Conservation (phyloP, 2,329 filamentous ascomycete species). For the Xylaria sp. region DNA sequence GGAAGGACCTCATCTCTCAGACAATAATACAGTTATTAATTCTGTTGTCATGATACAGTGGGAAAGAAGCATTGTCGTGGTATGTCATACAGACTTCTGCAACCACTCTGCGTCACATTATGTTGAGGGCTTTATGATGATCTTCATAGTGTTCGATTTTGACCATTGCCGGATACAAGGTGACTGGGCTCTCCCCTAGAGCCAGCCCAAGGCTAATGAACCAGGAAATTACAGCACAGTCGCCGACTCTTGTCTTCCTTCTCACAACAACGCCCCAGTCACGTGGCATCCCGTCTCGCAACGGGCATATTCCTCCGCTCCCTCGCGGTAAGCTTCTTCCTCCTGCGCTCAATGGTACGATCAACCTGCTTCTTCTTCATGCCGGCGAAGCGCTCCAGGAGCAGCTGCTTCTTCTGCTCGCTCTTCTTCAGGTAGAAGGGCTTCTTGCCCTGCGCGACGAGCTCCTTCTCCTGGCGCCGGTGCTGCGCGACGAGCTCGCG, state of each 20-base stretch:
- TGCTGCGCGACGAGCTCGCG: constrained; percentile 78
- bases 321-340: constrained; percentile 88
- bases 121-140: not conserved
- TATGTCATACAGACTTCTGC: not conserved
- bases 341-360: constrained; percentile 82
- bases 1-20: constrained; percentile 21
- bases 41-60: not conserved
- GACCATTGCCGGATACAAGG: not conserved
- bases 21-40: constrained; percentile 19
- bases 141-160: not conserved
- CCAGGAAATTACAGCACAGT: not conserved
- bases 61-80: not conserved
- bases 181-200: not conserved
- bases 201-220: not conserved
- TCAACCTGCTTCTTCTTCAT: constrained; percentile 90
- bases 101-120: no score
- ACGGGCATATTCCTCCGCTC: constrained; percentile 82
- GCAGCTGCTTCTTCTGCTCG: constrained; percentile 87
- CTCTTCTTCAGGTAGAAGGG: constrained; percentile 94
- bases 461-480: constrained; percentile 82
- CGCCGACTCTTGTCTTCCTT: not conserved
- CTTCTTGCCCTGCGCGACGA: constrained; percentile 87
- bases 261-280: not conserved
- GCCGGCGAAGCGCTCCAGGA: constrained; percentile 81
- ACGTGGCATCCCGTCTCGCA: constrained; percentile 55